Evolutionary conservation across 2,329 filamentous ascomycete species (phyloP), one percentile per base, ranked within the genome.

Genomic region (Ophiostoma triangulosporum): DNA sequence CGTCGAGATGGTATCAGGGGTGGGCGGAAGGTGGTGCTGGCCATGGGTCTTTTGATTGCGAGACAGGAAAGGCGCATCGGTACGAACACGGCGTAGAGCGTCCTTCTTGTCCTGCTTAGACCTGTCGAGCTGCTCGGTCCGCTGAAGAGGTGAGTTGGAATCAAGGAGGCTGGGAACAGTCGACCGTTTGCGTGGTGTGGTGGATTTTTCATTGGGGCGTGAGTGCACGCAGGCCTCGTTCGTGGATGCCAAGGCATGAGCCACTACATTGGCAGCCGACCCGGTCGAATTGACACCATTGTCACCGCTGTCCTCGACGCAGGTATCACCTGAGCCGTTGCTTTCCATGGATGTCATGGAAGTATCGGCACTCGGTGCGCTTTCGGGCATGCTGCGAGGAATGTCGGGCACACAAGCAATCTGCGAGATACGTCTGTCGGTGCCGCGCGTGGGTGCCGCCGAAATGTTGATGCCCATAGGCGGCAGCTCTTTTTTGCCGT

Each of bases 1-100:
- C 2, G 75, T 78, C 1, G 77, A 78, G 20, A 80, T 75, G 0
- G 78, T 81, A 58, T 81, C 77, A 0, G 78, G 78, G 0, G 78
- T 81, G 0, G 78, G 78, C 9, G 78, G 78, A 1, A 80, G 65
- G 17, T 64, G 65, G 17, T 73, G 70, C 5, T 71, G 68, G 52
- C 68, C 71, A 57, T 65, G 64, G n/a, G 27, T 29, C 15, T 64
- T 65, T n/a, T 73, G 70, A 5, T 71, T 68, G 51, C 68, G 70
- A 57, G 65, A 64, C 5, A 66, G 57, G 60, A 68, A 56, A 54
- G 67, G 61, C n/a, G 68, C 68, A 29, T 75, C 72, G 0, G 75
- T 78, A 29, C 72, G 61, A 6, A 79, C 76, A 40, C 65, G 70
- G 9, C 74, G 69, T 12, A 77, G 58, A 0, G 70, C 67, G 14